Conservation (phyloP, 371 early-diverging fungal species). For the Apophysomyces variabilis region DNA sequence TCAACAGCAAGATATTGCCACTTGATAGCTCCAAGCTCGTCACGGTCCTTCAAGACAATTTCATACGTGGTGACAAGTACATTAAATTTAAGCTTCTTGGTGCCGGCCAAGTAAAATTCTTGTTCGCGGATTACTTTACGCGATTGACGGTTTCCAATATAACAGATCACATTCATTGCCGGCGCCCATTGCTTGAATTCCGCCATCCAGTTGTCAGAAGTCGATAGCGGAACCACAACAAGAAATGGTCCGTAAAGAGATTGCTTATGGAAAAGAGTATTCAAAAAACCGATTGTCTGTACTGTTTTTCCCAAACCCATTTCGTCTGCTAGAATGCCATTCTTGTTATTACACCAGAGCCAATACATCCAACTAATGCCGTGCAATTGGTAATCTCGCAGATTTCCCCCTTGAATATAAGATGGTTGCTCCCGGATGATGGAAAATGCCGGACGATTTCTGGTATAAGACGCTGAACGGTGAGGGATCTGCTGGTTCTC, state of each 20-base stretch:
- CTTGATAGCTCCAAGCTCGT: constrained; percentile 70
- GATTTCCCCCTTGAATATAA: constrained; percentile 86
- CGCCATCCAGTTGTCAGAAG: constrained; percentile 92
- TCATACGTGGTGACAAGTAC: constrained; percentile 96
- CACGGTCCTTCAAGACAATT: constrained; percentile 90
- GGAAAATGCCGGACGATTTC: constrained; percentile 77
- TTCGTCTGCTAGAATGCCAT: constrained; percentile 94
- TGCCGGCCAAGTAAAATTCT: constrained; percentile 78
- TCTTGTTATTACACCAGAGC: constrained; percentile 94
- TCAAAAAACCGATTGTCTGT: constrained; percentile 98
- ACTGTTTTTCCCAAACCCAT: constrained; percentile 99
- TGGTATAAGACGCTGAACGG: constrained; percentile 58
- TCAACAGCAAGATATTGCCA: constrained; percentile 92
- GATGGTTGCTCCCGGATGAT: constrained; percentile 79
- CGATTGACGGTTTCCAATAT: constrained; percentile 85
- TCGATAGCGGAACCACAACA: constrained; percentile 96
- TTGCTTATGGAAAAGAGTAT: constrained; percentile 85
- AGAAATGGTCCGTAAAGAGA: constrained; percentile 93
- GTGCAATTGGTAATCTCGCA: constrained; percentile 97
- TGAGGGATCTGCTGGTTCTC: constrained; percentile 74
- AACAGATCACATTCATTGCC: constrained; percentile 88
- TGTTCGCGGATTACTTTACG: constrained; percentile 87
- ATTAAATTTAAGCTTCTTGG: constrained; percentile 82
- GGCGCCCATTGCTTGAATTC: constrained; percentile 97
- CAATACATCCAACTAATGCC: constrained; percentile 99